Evolutionary conservation across 2,329 filamentous ascomycete species (phyloP).

Genomic region (Capronia americana): DNA sequence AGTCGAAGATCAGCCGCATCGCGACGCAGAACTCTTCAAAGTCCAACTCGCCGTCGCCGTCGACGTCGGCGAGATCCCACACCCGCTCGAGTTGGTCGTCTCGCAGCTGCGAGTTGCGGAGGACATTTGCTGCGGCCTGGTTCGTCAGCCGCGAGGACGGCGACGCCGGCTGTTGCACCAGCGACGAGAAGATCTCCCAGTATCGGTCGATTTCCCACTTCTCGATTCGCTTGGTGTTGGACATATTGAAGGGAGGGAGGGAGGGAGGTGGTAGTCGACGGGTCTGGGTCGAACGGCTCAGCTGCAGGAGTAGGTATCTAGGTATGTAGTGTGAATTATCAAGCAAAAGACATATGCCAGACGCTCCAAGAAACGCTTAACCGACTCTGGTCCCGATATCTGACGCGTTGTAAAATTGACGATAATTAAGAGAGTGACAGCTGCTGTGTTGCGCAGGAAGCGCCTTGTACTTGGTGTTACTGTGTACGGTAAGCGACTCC

Average conservation of each 20-base stretch:
- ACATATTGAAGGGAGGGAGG: constrained; percentile 17
- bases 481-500: background rate
- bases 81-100: constrained; percentile 92
- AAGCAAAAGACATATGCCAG: background rate
- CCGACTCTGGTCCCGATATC: background rate
- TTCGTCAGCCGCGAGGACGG: constrained; percentile 68
- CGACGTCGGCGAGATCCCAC: constrained; percentile 96
- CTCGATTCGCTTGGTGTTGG: constrained; percentile 58
- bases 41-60: constrained; percentile 95
- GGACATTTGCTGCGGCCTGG: constrained; percentile 71
- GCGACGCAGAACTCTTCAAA: constrained; percentile 99
- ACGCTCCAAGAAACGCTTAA: background rate
- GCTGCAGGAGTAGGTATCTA: background rate
- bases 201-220: constrained; percentile 78
- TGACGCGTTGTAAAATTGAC: background rate
- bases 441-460: background rate
- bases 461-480: background rate
- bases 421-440: background rate
- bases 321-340: background rate
- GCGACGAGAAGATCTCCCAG: constrained; percentile 78
- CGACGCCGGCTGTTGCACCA: constrained; percentile 46
- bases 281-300: background rate
- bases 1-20: constrained; percentile 96
- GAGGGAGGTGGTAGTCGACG: background rate
- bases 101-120: constrained; percentile 74